Conservation (phyloP, 352 stramenopile species). For the Phytophthora hybrid region DNA sequence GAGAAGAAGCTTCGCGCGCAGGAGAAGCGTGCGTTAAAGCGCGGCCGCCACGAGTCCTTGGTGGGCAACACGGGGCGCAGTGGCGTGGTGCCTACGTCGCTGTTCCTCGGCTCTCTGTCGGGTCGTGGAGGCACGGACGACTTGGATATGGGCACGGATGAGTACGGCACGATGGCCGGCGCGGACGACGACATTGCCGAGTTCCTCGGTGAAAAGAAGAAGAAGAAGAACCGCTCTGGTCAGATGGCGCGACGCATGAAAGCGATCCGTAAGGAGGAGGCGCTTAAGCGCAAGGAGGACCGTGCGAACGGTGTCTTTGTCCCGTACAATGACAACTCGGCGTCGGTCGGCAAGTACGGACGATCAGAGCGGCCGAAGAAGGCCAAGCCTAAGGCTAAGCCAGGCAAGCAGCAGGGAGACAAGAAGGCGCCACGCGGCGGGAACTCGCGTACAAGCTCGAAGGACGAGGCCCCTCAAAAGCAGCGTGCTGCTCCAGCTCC, state of each 20-base stretch:
- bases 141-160: slow-evolving; percentile 28
- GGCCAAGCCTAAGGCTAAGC: slow-evolving; percentile 48
- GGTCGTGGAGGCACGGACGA: slow-evolving; percentile 47
- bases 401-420: slow-evolving; percentile 33
- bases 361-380: slow-evolving; percentile 83
- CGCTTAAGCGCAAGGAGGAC: slow-evolving; percentile 54
- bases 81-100: slow-evolving; percentile 57
- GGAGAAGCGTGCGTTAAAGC: slow-evolving; percentile 75
- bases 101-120: slow-evolving; percentile 84
- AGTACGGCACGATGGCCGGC: slow-evolving; percentile 49
- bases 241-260: slow-evolving; percentile 85
- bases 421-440: slow-evolving; percentile 13
- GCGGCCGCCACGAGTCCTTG: slow-evolving; percentile 55
- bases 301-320: slow-evolving; percentile 54
- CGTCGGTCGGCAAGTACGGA: slow-evolving; percentile 64
- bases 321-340: slow-evolving; percentile 36
- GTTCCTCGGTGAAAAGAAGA: slow-evolving; percentile 87
- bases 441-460: slow-evolving; percentile 6
- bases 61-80: slow-evolving; percentile 72
- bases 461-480: slow-evolving; percentile 33
- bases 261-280: slow-evolving; percentile 76
- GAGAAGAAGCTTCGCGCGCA: slow-evolving; percentile 68
- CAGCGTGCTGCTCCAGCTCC: slow-evolving; percentile 3
- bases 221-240: slow-evolving; percentile 85
- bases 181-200: slow-evolving; percentile 85